A percentile compares a stretch with the other conserved stretches of the same genome.
phyloP scores from a whole-genome alignment of 2,329 filamentous ascomycete species.

The Elsinoe fawcettii region DNA sequence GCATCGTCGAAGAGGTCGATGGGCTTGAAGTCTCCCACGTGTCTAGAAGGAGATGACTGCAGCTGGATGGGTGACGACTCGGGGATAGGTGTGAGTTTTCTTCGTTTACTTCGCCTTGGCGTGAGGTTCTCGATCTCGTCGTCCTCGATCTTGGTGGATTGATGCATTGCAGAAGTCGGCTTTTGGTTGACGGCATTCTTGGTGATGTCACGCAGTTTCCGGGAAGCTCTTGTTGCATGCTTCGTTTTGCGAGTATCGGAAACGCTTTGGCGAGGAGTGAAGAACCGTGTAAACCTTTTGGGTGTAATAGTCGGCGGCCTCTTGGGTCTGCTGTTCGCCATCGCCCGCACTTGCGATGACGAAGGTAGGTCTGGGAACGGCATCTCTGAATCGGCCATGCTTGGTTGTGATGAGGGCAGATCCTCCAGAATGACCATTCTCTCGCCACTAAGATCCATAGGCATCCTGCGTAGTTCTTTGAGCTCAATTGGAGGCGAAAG shows the following conservation, averaged over 20 bases:
- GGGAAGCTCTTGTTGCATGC: constrained; percentile 33
- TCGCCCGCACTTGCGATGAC: constrained; percentile 12
- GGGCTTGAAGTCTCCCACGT: constrained; percentile 9
- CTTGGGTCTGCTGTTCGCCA: constrained; percentile 33
- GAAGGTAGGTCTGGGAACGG: constrained; percentile 11
- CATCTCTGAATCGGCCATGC: constrained; percentile 6
- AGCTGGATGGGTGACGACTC: constrained; percentile 35
- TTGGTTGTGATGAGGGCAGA: constrained; percentile 30
- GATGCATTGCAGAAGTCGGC: not conserved
- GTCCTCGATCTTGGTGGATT: constrained; percentile 13
- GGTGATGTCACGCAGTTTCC: constrained; percentile 45
- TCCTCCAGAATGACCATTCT: not conserved
- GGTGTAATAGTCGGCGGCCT: constrained; percentile 45
- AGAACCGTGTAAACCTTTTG: constrained; percentile 45
- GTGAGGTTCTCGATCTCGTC: constrained; percentile 23
- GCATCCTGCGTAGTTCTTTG: not conserved
- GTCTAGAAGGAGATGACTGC: constrained; percentile 17
- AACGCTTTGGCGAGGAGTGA: constrained; percentile 38
- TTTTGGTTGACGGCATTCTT: constrained; percentile 37
- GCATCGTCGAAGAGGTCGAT: constrained; percentile 13
- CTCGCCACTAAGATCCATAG: not conserved
- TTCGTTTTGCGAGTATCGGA: constrained; percentile 20
- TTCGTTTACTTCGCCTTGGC: constrained; percentile 29
- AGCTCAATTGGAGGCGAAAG: not conserved
- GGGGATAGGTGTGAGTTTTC: constrained; percentile 39